Base-by-base conservation (phyloP, 805 yeast species). In the Wickerhamomyces subpelliculosus region DNA sequence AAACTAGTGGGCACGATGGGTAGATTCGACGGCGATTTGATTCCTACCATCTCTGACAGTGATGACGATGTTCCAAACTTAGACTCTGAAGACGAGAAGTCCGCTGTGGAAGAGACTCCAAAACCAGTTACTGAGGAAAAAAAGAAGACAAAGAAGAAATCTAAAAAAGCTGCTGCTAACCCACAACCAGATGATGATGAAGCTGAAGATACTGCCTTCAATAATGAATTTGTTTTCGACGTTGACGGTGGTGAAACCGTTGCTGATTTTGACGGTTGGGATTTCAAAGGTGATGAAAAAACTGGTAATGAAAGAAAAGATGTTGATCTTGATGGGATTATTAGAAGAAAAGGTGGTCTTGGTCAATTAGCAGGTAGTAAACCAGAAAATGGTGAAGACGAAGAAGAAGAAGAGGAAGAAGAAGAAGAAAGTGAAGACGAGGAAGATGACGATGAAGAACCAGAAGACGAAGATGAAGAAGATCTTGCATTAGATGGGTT, bases 261-360 rank as follows among this genome's bases (percentile, higher is more conserved):
- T 31, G 45, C 68, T 4, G 64, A 64, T 4, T 78, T 80, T 37
- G 77, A 74, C 40, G 96, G 95, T 5, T 88, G 97, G 96, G 87
- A 87, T 49, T 86, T 88, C 54, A 74, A 70, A 29, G 76, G 75
- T 38, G 76, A 72, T 27, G 65, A 51, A 18, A 48, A 52, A 18
- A 37, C 40, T 10, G 37, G 43, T 27, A 51, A 46, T 4, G 45
- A 44, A 8, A 68, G 55, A 39, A 75, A 72, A 45, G 85, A 80
- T 43, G 95, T 87, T 8, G 96, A 90, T 65, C 69, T 90, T 44
- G 96, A 90, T 52, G 78, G 79, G 12, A 90, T 90, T 38, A 84
- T 90, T 49, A 78, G 81, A 63, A 73, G 89, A 59, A 89, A 85
- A 51, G 95, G 96, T 58, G 86, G 95, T 30, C 65, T 81, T 38